Percentiles rank a stretch among this genome's conserved stretches.
Conservation (phyloP, 2,329 filamentous ascomycete species). For the Gliomastix tumulicola region DNA sequence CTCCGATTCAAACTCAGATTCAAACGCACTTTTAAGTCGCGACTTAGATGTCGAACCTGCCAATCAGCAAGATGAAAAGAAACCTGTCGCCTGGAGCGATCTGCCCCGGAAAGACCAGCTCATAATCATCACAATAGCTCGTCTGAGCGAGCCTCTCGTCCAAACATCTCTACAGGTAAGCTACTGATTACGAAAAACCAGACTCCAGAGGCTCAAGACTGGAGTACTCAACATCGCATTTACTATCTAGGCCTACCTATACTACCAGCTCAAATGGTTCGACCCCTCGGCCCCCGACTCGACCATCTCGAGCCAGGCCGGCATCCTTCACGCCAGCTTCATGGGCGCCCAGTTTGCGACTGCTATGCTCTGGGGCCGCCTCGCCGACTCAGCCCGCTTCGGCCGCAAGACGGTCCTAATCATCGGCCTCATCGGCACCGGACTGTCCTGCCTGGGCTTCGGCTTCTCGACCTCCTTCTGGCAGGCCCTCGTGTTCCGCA, state of each 20-base stretch:
- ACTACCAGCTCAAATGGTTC: slow-evolving; percentile 76
- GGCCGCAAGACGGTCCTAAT: slow-evolving; percentile 75
- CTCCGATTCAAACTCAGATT: too few species aligned
- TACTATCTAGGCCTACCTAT: slow-evolving; percentile 80
- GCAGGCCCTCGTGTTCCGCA: slow-evolving; percentile 68
- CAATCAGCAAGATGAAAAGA: not conserved
- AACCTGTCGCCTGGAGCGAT: slow-evolving; percentile 48
- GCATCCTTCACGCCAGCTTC: slow-evolving; percentile 68
- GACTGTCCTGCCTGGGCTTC: slow-evolving; percentile 40
- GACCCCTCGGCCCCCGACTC: slow-evolving; percentile 43
- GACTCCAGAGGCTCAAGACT: too few species aligned
- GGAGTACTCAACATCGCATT: too few species aligned
- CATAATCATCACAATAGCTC: slow-evolving; percentile 67
- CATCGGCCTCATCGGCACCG: slow-evolving; percentile 65
- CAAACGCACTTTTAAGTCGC: not conserved
- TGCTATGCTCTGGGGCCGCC: slow-evolving; percentile 73
- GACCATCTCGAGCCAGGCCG: slow-evolving; percentile 67
- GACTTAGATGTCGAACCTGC: not conserved
- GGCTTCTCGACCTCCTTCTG: slow-evolving; percentile 58
- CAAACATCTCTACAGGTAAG: slow-evolving; percentile 61
- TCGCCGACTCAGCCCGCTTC: slow-evolving; percentile 54
- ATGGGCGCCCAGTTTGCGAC: slow-evolving; percentile 73
- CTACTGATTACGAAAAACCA: too few species aligned
- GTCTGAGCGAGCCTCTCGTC: slow-evolving; percentile 75
- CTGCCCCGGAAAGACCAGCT: slow-evolving; percentile 74